Evolutionary conservation across 192 early-diverging fungal species (phyloP), one percentile per base, ranked within the genome.

Genomic region (Coemansia sp.): DNA sequence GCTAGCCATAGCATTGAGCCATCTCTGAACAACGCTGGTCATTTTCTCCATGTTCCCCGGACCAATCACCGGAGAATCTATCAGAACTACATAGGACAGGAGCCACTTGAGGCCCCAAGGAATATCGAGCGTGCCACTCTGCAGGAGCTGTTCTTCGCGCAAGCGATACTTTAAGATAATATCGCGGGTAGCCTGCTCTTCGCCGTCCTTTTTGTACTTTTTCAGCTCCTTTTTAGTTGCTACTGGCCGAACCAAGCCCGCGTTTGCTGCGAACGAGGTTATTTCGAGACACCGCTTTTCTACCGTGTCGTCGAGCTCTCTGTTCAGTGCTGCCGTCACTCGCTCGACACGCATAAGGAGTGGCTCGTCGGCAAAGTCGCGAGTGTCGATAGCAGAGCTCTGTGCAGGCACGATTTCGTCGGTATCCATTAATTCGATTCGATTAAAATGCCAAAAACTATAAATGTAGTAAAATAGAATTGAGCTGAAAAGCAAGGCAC

Each of bases 61-160:
- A 10, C 44, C 36, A 10, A 71, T 23, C 9, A 76, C 64, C 0
- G 79, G 75, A 12, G 64, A 41, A 8, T 82, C 79, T 10, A 76
- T 38, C 64, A 82, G 61, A 10, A 71, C 59, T 2, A 76, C 57
- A 32, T 51, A 82, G 27, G 79, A 82, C 12, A 82, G 50, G 53
- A 82, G 72, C 79, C 74, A 82, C 32, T 61, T 70, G 11, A 82
- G 53, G 11, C 79, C 79, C 79, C 79, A 82, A 25, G 39, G 50
- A 34, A 69, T 64, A 37, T 82, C 79, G 38, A 76, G 72, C 12
- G 79, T 72, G 3, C 74, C 79, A 12, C 62, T 62, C 57, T 70
- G 51, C 7, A 62, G 25, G 32, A 82, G 42, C 62, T 68, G 64
- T 17, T 74, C 66, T 31, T 82, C 68, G 27, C 65, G 67, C 21